Evolutionary conservation across 768 basidiomycete species (phyloP), one percentile per base, ranked within the genome.

Genomic region (Strobilomyces confusus): DNA sequence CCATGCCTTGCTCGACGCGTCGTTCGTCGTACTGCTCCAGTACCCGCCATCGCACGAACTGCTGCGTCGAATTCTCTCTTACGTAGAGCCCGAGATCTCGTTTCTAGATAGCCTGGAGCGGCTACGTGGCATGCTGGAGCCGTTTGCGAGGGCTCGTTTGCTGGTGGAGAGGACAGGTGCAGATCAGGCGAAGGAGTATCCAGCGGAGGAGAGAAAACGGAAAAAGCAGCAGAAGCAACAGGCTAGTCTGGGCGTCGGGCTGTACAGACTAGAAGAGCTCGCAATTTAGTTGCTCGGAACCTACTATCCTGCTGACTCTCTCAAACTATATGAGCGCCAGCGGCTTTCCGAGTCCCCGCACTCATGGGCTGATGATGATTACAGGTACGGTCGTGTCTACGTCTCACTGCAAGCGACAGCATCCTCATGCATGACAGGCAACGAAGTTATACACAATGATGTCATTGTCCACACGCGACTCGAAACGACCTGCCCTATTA

Each of bases 191-290:
- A 77, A 70, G 49, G 70, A 70, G 53, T 62, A 62, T 6, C 51
- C 56, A 20, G 63, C 57, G 9, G 82, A 83, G 62, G 79, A 77
- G 80, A 77, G 73, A 58, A 76, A 75, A 67, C 72, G 81, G 62
- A 75, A 72, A 63, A 83, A 79, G 66, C 69, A 74, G 57, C 75
- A 73, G n/a, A 77, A 76, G 33, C 80, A 82, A 58, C 79, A 76
- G 54, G 74, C 75, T 19, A 75, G 71, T 29, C 72, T 81, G 50
- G 76, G 74, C 32, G 73, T 89, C 50, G 86, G 86, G 20, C 60
- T 82, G 58, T 90, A 91, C 68, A 83, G 81, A 67, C 63, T 91
- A 55, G 89, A 91, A 59, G 85, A 89, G 60, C 72, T 92, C 58
- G 71, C 77, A 32, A 66, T 88, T 54, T 87, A 72, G 33, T 14